These are phyloP conservation scores for Debaryomycetaceae sp. DNA, from an alignment of 1,139 yeast species.

Conservation along the genomic window DNA sequence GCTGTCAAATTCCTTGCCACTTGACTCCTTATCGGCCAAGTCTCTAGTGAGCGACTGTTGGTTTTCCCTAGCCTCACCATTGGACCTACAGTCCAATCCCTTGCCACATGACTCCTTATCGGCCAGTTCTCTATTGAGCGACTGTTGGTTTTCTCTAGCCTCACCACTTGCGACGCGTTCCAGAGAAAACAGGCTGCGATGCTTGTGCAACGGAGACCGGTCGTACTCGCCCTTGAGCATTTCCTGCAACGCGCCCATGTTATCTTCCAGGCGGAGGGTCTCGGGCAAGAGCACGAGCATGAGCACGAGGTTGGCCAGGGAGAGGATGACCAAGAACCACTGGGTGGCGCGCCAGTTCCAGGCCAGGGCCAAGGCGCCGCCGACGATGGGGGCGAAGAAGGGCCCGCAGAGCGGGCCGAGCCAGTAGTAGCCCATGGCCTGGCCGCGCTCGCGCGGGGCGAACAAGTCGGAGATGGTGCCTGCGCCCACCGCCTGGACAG, in stretches of 20 bases:
- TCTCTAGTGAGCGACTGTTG: conserved; percentile 8
- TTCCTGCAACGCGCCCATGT: conserved; percentile 35
- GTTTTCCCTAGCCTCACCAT: conserved; percentile 5
- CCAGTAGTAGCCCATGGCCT: conserved; percentile 73
- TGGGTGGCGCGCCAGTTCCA: conserved; percentile 91
- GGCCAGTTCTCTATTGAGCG: conserved; percentile 4
- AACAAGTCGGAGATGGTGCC: conserved; percentile 76
- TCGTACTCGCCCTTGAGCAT: too few relatives aligned
- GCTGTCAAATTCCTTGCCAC: too few relatives aligned
- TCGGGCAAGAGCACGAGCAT: conserved; percentile 61
- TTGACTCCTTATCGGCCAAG: background rate
- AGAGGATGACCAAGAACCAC: conserved; percentile 67
- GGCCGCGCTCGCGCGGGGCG: conserved; percentile 58
- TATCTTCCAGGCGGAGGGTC: conserved; percentile 51
- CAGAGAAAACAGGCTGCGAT: too few relatives aligned
- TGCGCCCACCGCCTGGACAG: conserved; percentile 86
- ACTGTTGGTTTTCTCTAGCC: conserved; percentile 9
- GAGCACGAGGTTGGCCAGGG: conserved; percentile 41
- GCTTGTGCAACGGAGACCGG: too few relatives aligned
- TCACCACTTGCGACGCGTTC: conserved; percentile 2
- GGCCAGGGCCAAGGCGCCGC: conserved; percentile 59
- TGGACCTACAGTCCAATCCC: too few relatives aligned
- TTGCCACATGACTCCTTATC: background rate
- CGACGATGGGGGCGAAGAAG: conserved; percentile 67
- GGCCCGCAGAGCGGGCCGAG: conserved; percentile 81